phyloP scores from a whole-genome alignment of 805 yeast species.

The Yarrowia porcina region DNA sequence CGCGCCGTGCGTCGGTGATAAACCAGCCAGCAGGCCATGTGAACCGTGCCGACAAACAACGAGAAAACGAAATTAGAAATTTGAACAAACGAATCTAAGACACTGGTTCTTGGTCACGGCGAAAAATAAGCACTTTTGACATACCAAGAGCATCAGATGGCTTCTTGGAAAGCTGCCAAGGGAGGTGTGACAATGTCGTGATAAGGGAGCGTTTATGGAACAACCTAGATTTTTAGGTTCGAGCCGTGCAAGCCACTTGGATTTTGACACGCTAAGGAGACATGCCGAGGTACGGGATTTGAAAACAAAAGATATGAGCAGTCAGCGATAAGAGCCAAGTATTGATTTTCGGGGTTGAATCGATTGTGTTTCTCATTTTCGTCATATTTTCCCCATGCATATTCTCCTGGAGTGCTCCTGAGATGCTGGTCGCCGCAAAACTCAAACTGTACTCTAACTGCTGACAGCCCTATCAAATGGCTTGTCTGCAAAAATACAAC shows the following conservation, averaged over 20 bases:
- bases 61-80: too few relatives aligned
- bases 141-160: background rate
- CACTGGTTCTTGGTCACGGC: background rate
- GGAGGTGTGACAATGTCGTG: background rate
- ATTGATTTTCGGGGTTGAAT: too few relatives aligned
- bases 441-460: background rate
- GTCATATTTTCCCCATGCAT: background rate
- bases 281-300: background rate
- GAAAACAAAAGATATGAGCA: background rate
- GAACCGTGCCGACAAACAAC: too few relatives aligned
- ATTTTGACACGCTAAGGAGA: background rate
- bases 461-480: background rate
- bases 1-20: background rate
- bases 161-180: background rate
- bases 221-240: background rate
- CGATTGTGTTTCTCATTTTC: too few relatives aligned
- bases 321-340: background rate
- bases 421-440: background rate
- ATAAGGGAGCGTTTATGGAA: background rate
- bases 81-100: too few relatives aligned
- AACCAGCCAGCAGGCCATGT: too few relatives aligned
- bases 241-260: slow-evolving; percentile 1
- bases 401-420: background rate
- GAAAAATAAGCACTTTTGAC: background rate
- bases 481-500: background rate